phyloP scores from a whole-genome alignment of 2,329 filamentous ascomycete genomes.

The Lachnellula hyalina region DNA sequence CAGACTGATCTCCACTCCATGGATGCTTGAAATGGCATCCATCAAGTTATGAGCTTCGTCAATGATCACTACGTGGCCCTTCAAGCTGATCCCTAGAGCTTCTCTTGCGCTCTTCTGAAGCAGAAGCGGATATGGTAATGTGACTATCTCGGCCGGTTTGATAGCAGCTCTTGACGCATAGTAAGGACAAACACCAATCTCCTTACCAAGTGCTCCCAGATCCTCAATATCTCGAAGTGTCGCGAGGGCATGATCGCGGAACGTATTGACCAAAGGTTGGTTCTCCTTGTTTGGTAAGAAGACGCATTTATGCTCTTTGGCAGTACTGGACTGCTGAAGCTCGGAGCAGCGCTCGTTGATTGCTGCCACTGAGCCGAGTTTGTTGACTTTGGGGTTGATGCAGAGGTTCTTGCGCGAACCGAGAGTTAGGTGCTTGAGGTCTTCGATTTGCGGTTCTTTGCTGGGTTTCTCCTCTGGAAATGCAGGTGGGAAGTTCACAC shows the following conservation, averaged over 20 bases:
- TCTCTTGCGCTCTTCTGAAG: conserved; percentile 84
- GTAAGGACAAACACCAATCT: conserved; percentile 83
- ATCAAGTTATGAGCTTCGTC: conserved; percentile 98
- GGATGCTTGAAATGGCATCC: conserved; percentile 84
- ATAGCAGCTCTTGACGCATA: conserved; percentile 87
- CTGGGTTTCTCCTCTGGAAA: conserved; percentile 36
- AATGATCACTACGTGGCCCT: conserved; percentile 86
- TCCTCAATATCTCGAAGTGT: conserved; percentile 93
- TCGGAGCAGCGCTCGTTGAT: conserved; percentile 95
- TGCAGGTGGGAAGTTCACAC: conserved; percentile 57
- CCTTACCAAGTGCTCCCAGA: conserved; percentile 69
- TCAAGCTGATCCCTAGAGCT: conserved; percentile 78
- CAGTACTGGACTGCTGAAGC: conserved; percentile 66
- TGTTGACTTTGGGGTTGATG: conserved; percentile 78
- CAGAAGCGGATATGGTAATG: conserved; percentile 84
- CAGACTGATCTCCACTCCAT: conserved; percentile 72
- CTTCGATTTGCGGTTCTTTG: conserved; percentile 39
- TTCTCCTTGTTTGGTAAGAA: conserved; percentile 77
- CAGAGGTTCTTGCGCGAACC: conserved; percentile 70
- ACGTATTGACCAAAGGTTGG: conserved; percentile 65
- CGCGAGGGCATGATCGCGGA: conserved; percentile 79
- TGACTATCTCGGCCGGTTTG: conserved; percentile 82
- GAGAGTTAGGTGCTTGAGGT: conserved; percentile 61
- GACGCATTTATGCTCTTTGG: conserved; percentile 63
- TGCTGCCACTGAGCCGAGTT: conserved; percentile 64